A percentile compares a stretch with the other conserved stretches of the same genome.
phyloP scores from a whole-genome alignment of 306 rosid species.

The Datisca glomerata region DNA sequence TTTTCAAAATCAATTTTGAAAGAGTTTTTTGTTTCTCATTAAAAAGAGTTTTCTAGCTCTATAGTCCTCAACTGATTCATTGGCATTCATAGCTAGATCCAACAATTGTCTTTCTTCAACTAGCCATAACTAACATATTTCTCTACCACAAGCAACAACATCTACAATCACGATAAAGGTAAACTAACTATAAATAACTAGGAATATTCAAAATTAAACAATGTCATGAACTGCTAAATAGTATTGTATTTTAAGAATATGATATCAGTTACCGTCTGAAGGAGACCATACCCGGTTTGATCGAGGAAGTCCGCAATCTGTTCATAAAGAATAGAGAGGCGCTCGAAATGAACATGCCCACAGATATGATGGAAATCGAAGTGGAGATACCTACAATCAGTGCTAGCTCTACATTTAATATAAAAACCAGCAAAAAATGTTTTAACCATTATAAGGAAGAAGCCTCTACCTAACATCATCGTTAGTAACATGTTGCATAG shows the following conservation, averaged over 20 bases:
- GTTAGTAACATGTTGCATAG: slow-evolving; percentile 47
- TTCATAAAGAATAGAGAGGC: slow-evolving; percentile 77
- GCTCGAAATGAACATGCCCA: slow-evolving; percentile 93
- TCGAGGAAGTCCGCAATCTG: slow-evolving; percentile 87
- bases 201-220: too few relatives aligned
- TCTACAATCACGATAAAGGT: too few relatives aligned
- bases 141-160: too few relatives aligned
- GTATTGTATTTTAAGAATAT: not conserved
- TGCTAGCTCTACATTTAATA: slow-evolving; percentile 14
- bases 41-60: too few relatives aligned
- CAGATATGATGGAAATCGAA: slow-evolving; percentile 91
- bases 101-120: too few relatives aligned
- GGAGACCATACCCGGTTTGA: slow-evolving; percentile 61
- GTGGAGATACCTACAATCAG: slow-evolving; percentile 71
- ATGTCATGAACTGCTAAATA: not conserved
- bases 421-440: slow-evolving; percentile 1
- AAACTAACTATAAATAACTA: too few relatives aligned
- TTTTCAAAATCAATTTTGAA: too few relatives aligned
- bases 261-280: slow-evolving; percentile 9
- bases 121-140: too few relatives aligned
- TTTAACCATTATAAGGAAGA: slow-evolving; percentile 16
- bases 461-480: slow-evolving; percentile 80
- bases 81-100: too few relatives aligned
- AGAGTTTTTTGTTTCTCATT: too few relatives aligned
- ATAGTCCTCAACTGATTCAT: too few relatives aligned